Conservation (phyloP, 768 basidiomycete genomes). For the Amanita polypyramis region DNA sequence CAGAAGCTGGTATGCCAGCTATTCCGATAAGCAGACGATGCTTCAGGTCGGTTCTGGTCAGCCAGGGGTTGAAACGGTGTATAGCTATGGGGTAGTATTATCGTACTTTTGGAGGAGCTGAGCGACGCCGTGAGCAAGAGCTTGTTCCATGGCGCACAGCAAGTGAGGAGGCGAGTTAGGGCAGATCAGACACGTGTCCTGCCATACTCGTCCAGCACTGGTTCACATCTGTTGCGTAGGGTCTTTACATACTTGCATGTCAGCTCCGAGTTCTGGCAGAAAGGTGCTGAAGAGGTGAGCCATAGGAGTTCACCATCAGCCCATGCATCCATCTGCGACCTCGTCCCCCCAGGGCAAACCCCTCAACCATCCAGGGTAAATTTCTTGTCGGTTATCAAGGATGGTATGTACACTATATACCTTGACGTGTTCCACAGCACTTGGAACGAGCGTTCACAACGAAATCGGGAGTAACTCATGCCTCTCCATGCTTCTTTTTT, state of each 20-base stretch:
- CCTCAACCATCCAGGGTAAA: conserved; percentile 75
- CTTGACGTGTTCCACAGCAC: too few relatives aligned
- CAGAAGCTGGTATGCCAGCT: conserved; percentile 75
- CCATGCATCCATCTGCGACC: background rate
- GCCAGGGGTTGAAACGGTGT: background rate
- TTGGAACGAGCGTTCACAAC: background rate
- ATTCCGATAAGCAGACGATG: conserved; percentile 62
- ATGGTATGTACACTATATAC: conserved; percentile 49
- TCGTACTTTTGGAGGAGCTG: conserved; percentile 25
- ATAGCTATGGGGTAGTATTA: conserved; percentile 13
- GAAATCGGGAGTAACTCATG: background rate
- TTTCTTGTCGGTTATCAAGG: conserved; percentile 83
- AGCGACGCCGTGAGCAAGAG: conserved; percentile 28
- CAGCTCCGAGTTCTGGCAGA: background rate
- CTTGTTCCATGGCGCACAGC: conserved; percentile 29
- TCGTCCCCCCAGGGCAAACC: conserved; percentile 39
- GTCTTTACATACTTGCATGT: background rate
- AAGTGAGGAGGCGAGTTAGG: too few relatives aligned
- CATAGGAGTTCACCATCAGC: background rate
- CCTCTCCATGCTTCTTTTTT: background rate
- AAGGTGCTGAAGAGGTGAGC: conserved; percentile 25
- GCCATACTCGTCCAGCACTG: background rate
- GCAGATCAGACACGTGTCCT: background rate
- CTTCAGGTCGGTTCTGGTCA: conserved; percentile 22
- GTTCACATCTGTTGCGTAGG: too few relatives aligned